Percentiles rank a stretch among this genome's conserved stretches.
phyloP scores from a whole-genome alignment of 2,329 filamentous ascomycete species.

The Coleophoma cylindrospora region DNA sequence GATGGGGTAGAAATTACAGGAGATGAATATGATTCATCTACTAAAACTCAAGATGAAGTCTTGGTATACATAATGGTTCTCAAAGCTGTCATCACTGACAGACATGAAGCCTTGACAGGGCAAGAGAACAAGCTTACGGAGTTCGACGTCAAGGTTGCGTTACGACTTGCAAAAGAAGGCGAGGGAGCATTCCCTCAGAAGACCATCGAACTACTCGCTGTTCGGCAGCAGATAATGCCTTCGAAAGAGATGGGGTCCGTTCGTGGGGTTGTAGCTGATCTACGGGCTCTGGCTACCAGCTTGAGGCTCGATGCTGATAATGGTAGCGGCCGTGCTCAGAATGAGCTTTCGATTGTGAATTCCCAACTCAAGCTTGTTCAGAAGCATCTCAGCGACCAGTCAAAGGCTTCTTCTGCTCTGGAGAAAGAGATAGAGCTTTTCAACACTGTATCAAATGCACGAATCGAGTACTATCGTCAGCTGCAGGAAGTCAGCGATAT shows the following conservation, averaged over 20 bases:
- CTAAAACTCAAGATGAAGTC: constrained; percentile 81
- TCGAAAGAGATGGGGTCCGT: constrained; percentile 54
- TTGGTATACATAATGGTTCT: constrained; percentile 81
- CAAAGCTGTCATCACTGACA: constrained; percentile 71
- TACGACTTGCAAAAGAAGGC: constrained; percentile 53
- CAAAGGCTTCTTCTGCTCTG: constrained; percentile 39
- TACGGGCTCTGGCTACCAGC: constrained; percentile 57
- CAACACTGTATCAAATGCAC: constrained; percentile 73
- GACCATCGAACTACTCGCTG: constrained; percentile 44
- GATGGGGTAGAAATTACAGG: constrained; percentile 71
- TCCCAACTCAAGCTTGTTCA: constrained; percentile 58
- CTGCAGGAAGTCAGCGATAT: constrained; percentile 88
- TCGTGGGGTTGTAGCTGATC: constrained; percentile 62
- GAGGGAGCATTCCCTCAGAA: constrained; percentile 68
- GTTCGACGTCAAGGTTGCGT: constrained; percentile 63
- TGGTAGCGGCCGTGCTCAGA: constrained; percentile 47
- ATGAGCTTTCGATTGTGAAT: constrained; percentile 63
- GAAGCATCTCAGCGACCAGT: constrained; percentile 44
- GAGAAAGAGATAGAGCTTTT: constrained; percentile 75
- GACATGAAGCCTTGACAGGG: constrained; percentile 71
- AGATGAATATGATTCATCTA: constrained; percentile 85
- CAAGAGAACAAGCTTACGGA: constrained; percentile 69
- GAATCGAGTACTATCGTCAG: constrained; percentile 86
- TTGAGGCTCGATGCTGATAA: constrained; percentile 52
- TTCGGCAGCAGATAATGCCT: constrained; percentile 44